A percentile compares a stretch with the other conserved stretches of the same genome.
Evolutionary conservation across 2,329 filamentous ascomycete genomes (phyloP).

Genomic region (Claviceps sp.): DNA sequence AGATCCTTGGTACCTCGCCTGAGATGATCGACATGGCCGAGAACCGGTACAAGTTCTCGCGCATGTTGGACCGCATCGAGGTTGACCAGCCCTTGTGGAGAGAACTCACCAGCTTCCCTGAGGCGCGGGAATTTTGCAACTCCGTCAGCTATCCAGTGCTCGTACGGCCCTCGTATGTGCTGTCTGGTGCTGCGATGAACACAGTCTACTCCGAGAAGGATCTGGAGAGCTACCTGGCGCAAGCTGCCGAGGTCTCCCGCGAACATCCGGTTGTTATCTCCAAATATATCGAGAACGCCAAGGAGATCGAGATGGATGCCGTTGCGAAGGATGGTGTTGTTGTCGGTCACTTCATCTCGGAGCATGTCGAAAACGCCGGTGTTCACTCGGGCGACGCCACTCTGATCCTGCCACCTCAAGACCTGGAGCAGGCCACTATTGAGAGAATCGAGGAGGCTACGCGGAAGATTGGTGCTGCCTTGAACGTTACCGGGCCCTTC

Average conservation of each 20-base stretch:
- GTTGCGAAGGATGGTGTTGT: conserved; percentile 83
- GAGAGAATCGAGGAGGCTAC: conserved; percentile 88
- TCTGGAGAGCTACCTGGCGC: conserved; percentile 73
- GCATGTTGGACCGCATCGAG: conserved; percentile 87
- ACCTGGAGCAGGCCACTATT: conserved; percentile 80
- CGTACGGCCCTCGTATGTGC: conserved; percentile 89
- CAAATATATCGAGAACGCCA: conserved; percentile 98
- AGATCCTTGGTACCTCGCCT: conserved; percentile 86
- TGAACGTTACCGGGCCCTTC: conserved; percentile 93
- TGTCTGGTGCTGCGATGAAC: conserved; percentile 98
- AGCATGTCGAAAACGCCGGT: conserved; percentile 97
- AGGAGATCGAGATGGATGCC: conserved; percentile 99
- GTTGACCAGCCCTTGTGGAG: conserved; percentile 98
- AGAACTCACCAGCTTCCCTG: conserved; percentile 87
- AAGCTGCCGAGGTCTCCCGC: conserved; percentile 84
- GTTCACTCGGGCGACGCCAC: conserved; percentile 98
- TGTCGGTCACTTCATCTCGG: conserved; percentile 92
- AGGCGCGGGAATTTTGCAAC: conserved; percentile 76
- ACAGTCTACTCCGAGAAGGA: conserved; percentile 96
- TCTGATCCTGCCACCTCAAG: conserved; percentile 85
- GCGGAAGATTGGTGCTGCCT: conserved; percentile 80
- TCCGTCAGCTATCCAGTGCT: conserved; percentile 87
- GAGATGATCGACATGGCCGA: conserved; percentile 98
- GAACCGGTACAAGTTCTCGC: conserved; percentile 97
- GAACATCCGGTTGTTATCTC: conserved; percentile 97